These are phyloP conservation scores for Cercospora janseana DNA, from an alignment of 2,329 filamentous ascomycete genomes.

Conservation along the genomic window DNA sequence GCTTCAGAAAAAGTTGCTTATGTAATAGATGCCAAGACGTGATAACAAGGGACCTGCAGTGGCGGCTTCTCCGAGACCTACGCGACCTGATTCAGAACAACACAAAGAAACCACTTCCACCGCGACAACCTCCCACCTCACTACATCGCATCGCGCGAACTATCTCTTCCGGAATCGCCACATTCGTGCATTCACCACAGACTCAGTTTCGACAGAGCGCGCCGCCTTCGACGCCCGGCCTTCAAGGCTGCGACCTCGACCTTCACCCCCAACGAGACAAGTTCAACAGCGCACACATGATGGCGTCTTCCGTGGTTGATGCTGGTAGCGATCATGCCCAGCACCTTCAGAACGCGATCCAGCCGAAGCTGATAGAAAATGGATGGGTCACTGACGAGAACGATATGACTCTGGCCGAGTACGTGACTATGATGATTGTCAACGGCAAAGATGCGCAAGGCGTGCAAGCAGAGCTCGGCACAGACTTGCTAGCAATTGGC, in stretches of 20 bases:
- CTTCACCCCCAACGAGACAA: conserved; percentile 9
- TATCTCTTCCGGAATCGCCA: neutral
- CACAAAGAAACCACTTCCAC: neutral
- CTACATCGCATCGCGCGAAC: neutral
- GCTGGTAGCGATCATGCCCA: conserved; percentile 80
- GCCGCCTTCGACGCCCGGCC: neutral
- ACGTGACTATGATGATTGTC: conserved; percentile 94
- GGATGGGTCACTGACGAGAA: conserved; percentile 83
- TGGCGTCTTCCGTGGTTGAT: conserved; percentile 62
- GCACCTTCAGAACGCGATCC: conserved; percentile 76
- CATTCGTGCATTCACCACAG: conserved; percentile 5
- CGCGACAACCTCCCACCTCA: neutral
- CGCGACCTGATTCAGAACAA: conserved; percentile 3
- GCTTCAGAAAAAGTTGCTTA: conserved; percentile 9
- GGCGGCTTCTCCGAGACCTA: neutral
- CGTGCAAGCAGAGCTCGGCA: conserved; percentile 82
- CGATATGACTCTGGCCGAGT: conserved; percentile 85
- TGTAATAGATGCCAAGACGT: too few relatives aligned
- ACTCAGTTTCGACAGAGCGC: neutral
- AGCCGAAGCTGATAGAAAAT: conserved; percentile 87
- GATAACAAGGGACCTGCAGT: too few relatives aligned
- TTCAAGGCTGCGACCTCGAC: conserved; percentile 10
- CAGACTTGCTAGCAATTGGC: conserved; percentile 77
- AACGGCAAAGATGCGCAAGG: conserved; percentile 92
- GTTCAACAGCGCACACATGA: conserved; percentile 42